A percentile compares a stretch with the other conserved stretches of the same genome.
Conservation (phyloP, 345 rosid genomes). For the Reutealis trisperma region DNA sequence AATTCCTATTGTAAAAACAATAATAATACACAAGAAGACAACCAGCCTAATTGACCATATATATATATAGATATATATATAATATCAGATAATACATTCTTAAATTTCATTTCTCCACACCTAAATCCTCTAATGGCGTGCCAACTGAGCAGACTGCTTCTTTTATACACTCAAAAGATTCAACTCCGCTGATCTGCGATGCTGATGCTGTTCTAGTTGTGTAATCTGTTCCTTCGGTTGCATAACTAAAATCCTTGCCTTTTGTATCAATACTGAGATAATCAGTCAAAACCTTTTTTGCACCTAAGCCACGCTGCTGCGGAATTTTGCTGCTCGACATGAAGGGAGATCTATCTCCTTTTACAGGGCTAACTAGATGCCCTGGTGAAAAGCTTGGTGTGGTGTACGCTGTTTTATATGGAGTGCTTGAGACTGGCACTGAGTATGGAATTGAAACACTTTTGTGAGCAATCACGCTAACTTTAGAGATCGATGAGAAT, state of each 20-base stretch:
- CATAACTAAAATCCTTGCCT: constrained; percentile 46
- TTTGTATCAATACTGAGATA: constrained; percentile 79
- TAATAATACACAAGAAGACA: neutral
- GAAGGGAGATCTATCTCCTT: constrained; percentile 49
- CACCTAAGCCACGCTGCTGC: constrained; percentile 82
- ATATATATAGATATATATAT: too few relatives aligned
- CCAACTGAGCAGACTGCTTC: constrained; percentile 26
- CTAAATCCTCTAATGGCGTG: constrained; percentile 12
- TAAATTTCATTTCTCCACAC: constrained; percentile 2
- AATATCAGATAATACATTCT: neutral
- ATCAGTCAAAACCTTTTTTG: constrained; percentile 66
- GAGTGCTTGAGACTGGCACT: constrained; percentile 66
- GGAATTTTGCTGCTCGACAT: constrained; percentile 37
- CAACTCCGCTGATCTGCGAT: constrained; percentile 29
- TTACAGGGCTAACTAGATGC: constrained; percentile 60
- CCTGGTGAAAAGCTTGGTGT: constrained; percentile 81
- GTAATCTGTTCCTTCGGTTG: constrained; percentile 37
- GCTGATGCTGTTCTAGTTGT: constrained; percentile 23
- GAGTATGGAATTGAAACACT: constrained; percentile 54
- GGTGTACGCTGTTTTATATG: constrained; percentile 59
- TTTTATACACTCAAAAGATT: constrained; percentile 30
- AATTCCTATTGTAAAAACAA: neutral
- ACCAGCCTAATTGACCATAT: neutral
- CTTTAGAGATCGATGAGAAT: constrained; percentile 45
- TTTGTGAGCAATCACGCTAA: constrained; percentile 50